A percentile compares a stretch with the other conserved stretches of the same genome.
Conservation (phyloP, 352 stramenopile species). For the Phytophthora colocasiae region DNA sequence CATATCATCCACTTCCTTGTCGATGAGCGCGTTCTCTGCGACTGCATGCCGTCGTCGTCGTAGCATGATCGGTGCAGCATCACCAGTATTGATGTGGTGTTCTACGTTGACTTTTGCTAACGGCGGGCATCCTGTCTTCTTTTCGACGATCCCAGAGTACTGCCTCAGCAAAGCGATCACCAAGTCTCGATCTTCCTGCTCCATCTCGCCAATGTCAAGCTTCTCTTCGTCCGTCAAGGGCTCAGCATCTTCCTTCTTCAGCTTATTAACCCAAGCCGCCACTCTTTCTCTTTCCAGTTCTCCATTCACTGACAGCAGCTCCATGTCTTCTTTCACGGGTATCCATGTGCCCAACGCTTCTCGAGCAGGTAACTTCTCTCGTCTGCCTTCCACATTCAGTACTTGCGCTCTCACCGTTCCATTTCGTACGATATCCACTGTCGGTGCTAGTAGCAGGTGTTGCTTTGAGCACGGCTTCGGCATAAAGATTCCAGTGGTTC, state of each 20-base stretch:
- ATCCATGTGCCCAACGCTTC: background rate
- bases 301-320: background rate
- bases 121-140: background rate
- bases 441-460: conserved; percentile 18
- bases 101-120: background rate
- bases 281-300: background rate
- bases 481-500: conserved; percentile 6
- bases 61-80: conserved; percentile 17
- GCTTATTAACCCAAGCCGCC: background rate
- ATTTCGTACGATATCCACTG: background rate
- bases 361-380: background rate
- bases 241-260: conserved; percentile 3
- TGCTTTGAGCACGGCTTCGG: background rate
- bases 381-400: conserved; percentile 23
- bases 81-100: conserved; percentile 32
- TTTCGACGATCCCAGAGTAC: too few relatives aligned
- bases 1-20: conserved; percentile 26
- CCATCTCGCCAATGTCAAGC: too few relatives aligned
- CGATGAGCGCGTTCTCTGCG: conserved; percentile 16
- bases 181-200: too few relatives aligned
- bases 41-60: conserved; percentile 6
- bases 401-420: conserved; percentile 4
- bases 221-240: background rate
- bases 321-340: background rate
- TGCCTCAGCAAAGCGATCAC: too few relatives aligned